Percentiles rank a stretch among this genome's conserved stretches.
These are phyloP conservation scores for Leptomonas pyrrhocoris DNA, from an alignment of 208 protist species.

Conservation along the genomic window DNA sequence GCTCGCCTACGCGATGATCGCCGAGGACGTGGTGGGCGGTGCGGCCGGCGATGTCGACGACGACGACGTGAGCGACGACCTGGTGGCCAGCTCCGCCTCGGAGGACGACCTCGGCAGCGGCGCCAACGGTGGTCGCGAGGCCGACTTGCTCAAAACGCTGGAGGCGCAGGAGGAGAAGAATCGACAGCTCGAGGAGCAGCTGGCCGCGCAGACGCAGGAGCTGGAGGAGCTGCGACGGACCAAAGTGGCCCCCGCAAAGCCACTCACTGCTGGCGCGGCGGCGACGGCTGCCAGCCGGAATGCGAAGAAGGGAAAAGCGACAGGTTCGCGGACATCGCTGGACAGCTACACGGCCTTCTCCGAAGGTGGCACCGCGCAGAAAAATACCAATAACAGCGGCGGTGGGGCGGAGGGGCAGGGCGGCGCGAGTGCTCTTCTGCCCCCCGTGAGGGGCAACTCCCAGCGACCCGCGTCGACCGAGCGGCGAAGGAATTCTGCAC, in stretches of 20 bases:
- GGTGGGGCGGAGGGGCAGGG: too few relatives aligned
- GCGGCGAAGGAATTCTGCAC: background rate
- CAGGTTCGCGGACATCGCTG: conserved; percentile 1
- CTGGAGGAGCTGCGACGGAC: conserved; percentile 36
- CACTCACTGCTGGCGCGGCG: background rate
- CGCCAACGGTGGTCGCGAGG: conserved; percentile 29
- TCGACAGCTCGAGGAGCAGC: conserved; percentile 41
- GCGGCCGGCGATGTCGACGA: conserved; percentile 50
- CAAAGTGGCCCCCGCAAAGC: background rate
- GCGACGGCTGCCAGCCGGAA: conserved; percentile 2
- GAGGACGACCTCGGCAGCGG: conserved; percentile 40
- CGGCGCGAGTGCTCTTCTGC: too few relatives aligned
- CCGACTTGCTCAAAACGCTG: conserved; percentile 55
- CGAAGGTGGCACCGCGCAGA: background rate
- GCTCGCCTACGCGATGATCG: conserved; percentile 62
- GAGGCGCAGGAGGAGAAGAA: conserved; percentile 65
- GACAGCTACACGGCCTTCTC: conserved; percentile 13
- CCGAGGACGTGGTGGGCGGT: conserved; percentile 58
- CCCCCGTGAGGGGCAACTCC: conserved; percentile 16
- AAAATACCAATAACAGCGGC: background rate
- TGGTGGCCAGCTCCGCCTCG: conserved; percentile 26
- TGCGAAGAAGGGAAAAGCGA: background rate
- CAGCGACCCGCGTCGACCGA: conserved; percentile 3
- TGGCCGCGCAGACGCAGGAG: conserved; percentile 59
- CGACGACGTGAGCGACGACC: conserved; percentile 43